Evolutionary conservation across 768 basidiomycete genomes (phyloP).

Genomic region (Russula virescens): DNA sequence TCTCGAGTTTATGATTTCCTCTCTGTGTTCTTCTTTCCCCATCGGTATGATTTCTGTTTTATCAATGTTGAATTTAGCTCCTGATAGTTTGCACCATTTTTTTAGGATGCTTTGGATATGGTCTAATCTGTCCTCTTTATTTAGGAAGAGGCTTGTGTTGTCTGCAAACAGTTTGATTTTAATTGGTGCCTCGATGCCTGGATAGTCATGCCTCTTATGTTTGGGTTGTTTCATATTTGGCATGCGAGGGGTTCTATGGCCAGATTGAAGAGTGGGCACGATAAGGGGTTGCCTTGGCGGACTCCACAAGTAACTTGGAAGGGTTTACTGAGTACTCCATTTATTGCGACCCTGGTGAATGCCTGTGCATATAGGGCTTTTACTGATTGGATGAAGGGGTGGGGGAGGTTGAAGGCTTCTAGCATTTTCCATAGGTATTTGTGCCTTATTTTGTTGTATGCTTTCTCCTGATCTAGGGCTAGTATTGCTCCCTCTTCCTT

Average conservation of each 20-base stretch:
- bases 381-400: not conserved
- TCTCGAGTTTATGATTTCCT: not conserved
- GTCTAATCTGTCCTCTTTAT: conserved; percentile 28
- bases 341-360: not conserved
- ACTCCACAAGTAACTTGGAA: not conserved
- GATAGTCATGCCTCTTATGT: not conserved
- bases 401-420: not conserved
- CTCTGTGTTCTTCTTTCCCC: conserved; percentile 25
- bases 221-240: not conserved
- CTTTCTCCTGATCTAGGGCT: conserved; percentile 7
- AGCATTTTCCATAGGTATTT: conserved; percentile 12
- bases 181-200: not conserved
- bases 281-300: not conserved
- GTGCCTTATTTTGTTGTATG: conserved; percentile 21
- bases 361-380: not conserved
- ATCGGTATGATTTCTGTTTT: conserved; percentile 40
- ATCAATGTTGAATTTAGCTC: conserved; percentile 37
- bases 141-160: conserved; percentile 26
- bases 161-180: not conserved
- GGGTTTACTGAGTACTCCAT: not conserved
- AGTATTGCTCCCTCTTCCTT: conserved; percentile 1
- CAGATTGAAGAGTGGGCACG: not conserved
- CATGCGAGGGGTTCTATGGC: not conserved
- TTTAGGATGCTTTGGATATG: conserved; percentile 30
- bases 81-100: conserved; percentile 37